A percentile compares a stretch with the other conserved stretches of the same genome.
These are phyloP conservation scores for Wickerhamiella spandovensis DNA, from an alignment of 805 yeast species.

Conservation along the genomic window DNA sequence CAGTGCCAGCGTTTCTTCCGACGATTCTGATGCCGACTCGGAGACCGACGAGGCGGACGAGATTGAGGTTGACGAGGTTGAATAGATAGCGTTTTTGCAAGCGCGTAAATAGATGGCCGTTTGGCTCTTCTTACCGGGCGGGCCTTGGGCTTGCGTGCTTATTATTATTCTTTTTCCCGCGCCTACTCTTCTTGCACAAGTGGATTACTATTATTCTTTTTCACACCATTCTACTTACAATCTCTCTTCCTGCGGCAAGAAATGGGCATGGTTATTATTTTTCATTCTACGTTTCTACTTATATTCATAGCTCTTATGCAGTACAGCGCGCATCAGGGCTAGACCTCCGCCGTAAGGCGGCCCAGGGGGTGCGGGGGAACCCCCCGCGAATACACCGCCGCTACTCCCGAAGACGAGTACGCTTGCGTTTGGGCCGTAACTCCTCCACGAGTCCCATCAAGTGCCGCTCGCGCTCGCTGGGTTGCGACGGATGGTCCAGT, in stretches of 20 bases:
- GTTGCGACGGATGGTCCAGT: slow-evolving; percentile 22
- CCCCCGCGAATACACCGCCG: too few relatives aligned
- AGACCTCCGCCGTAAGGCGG: too few relatives aligned
- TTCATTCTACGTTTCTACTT: too few relatives aligned
- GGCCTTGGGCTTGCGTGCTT: too few relatives aligned
- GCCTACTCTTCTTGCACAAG: too few relatives aligned
- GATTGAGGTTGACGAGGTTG: neutral
- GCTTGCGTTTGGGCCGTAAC: slow-evolving; percentile 9
- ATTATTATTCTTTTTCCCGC: neutral
- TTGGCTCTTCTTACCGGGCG: too few relatives aligned
- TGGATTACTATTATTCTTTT: too few relatives aligned
- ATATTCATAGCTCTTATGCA: too few relatives aligned
- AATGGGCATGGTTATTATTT: too few relatives aligned
- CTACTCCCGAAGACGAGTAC: slow-evolving; percentile 9
- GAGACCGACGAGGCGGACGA: neutral
- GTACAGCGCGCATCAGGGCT: neutral
- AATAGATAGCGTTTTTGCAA: neutral
- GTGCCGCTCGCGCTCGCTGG: slow-evolving; percentile 15
- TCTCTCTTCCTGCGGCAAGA: too few relatives aligned
- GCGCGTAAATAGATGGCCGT: neutral
- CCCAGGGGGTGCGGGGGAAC: too few relatives aligned
- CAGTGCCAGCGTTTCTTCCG: slow-evolving; percentile 32
- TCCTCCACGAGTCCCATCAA: slow-evolving; percentile 10
- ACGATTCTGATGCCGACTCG: neutral
- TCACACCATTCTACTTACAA: too few relatives aligned